Conservation (phyloP, 345 rosid genomes). For the Populus euphratica region DNA sequence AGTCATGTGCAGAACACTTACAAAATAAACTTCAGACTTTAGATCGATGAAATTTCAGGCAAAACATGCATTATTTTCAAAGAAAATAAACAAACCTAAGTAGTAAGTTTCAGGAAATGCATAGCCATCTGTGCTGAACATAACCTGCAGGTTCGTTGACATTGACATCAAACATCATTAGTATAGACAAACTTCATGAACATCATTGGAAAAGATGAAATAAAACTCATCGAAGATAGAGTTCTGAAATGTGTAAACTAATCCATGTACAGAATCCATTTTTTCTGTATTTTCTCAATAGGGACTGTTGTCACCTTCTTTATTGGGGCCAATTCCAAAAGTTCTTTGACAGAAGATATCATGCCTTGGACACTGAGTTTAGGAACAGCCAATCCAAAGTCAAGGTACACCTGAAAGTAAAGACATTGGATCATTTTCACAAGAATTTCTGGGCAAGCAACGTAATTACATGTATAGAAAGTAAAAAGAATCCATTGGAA, state of each 20-base stretch:
- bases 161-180: conserved; percentile 17
- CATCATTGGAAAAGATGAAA: too few species aligned
- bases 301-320: conserved; percentile 59
- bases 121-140: conserved; percentile 97
- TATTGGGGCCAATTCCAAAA: conserved; percentile 75
- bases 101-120: conserved; percentile 87
- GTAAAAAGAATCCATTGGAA: neutral
- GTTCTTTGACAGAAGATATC: conserved; percentile 83
- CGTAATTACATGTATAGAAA: neutral
- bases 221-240: neutral
- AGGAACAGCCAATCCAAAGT: conserved; percentile 92
- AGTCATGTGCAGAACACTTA: neutral
- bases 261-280: neutral
- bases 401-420: conserved; percentile 72
- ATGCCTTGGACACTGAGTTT: conserved; percentile 87
- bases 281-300: neutral
- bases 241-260: neutral
- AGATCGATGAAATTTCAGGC: neutral
- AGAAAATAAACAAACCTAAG: conserved; percentile 55
- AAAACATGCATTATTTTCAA: neutral
- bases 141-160: conserved; percentile 58
- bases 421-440: conserved; percentile 14
- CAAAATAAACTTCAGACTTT: neutral
- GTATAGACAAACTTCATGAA: neutral
- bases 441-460: neutral